Conservation (phyloP, 2,329 filamentous ascomycete species). For the Cytospora mali region DNA sequence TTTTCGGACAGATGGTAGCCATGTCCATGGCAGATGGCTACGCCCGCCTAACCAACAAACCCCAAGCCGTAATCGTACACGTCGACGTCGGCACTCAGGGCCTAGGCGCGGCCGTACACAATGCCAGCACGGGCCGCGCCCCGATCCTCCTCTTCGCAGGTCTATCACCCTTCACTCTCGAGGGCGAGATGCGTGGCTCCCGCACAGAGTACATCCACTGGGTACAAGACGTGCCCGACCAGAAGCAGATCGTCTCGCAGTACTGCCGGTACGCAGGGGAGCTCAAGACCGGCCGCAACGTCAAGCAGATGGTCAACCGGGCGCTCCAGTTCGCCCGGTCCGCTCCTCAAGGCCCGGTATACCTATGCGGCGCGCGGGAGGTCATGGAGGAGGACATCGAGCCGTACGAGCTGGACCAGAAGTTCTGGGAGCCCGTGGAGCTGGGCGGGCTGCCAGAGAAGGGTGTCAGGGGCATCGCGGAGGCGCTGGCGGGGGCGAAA, state of each 20-base stretch:
- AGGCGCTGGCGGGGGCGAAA: constrained; percentile 64
- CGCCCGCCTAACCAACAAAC: constrained; percentile 65
- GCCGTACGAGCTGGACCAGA: constrained; percentile 69
- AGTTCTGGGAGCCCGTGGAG: constrained; percentile 70
- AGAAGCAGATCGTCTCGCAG: constrained; percentile 65
- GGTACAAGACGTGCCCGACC: constrained; percentile 47
- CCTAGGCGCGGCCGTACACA: constrained; percentile 71
- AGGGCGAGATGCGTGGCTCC: constrained; percentile 45
- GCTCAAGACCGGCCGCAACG: constrained; percentile 80
- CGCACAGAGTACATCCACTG: constrained; percentile 49
- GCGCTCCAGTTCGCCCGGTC: constrained; percentile 80
- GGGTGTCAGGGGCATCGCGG: constrained; percentile 62
- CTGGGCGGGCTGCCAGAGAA: constrained; percentile 59
- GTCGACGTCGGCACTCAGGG: constrained; percentile 77
- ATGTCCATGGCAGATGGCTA: constrained; percentile 77
- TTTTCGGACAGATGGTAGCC: constrained; percentile 65
- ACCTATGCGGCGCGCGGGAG: constrained; percentile 76
- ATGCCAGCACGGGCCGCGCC: constrained; percentile 67
- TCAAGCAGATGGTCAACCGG: constrained; percentile 87
- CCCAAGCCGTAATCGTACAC: constrained; percentile 72
- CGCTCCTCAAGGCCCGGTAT: constrained; percentile 78
- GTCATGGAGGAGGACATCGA: constrained; percentile 84
- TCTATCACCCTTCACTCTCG: constrained; percentile 45
- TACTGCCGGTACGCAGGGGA: constrained; percentile 85
- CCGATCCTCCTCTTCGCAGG: constrained; percentile 58